Evolutionary conservation across 495 filamentous ascomycete species (phyloP).

Genomic region (Oleoguttula mirabilis): DNA sequence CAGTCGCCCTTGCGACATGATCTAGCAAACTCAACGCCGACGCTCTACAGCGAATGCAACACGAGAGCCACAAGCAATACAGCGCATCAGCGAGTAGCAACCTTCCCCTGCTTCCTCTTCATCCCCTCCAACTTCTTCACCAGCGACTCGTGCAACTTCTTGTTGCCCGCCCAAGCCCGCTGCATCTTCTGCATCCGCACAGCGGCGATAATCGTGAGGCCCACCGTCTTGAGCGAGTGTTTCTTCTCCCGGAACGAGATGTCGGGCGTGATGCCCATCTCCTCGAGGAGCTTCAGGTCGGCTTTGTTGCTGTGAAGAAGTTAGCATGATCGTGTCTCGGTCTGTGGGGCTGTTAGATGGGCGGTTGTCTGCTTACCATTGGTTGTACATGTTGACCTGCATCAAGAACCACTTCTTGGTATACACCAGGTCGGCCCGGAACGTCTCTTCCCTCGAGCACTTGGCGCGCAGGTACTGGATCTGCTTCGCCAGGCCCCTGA

Average conservation of each 20-base stretch:
- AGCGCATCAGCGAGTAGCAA: no score
- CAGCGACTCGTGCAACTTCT: constrained; percentile 25
- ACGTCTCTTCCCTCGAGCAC: constrained; percentile 63
- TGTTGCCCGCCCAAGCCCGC: constrained; percentile 34
- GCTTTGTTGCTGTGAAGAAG: constrained; percentile 64
- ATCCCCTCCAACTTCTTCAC: constrained; percentile 14
- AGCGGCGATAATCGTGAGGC: constrained; percentile 41
- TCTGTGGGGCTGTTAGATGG: constrained; percentile 16
- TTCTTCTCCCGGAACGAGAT: constrained; percentile 30
- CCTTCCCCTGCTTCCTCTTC: not conserved
- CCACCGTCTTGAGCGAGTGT: constrained; percentile 37
- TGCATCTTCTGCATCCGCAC: constrained; percentile 44
- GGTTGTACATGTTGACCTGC: constrained; percentile 66
- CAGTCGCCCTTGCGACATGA: no score
- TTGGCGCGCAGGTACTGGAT: constrained; percentile 78
- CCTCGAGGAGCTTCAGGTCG: constrained; percentile 68
- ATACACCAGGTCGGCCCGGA: constrained; percentile 64
- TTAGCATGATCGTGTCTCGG: constrained; percentile 18
- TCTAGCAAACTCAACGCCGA: no score
- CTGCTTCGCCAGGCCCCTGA: constrained; percentile 72
- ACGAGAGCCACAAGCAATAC: no score
- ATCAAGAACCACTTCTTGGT: constrained; percentile 66
- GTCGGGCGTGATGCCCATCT: constrained; percentile 56
- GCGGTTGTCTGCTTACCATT: constrained; percentile 66
- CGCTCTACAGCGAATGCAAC: no score